Base-by-base conservation (phyloP, 208 protist genomes). In the Trypanosoma mega region DNA sequence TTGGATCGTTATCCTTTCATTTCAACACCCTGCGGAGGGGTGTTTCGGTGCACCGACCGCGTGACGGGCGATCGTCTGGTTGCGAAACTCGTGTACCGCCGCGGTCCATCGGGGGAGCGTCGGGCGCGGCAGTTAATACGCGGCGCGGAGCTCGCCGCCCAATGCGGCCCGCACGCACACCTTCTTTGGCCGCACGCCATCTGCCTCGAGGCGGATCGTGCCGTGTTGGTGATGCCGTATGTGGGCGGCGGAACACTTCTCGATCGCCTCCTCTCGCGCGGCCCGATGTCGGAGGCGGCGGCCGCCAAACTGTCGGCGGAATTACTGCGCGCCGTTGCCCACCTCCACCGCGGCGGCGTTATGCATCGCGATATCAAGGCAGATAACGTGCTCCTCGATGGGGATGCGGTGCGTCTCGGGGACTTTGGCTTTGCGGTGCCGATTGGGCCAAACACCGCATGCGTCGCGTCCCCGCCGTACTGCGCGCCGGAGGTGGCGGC, bases 301-400 rank as follows among this genome's bases (percentile, higher is more conserved):
- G 97, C 98, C 45, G 84, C 84, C 7, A 91, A 96, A 21, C 73
- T 99, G 21, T 72, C 97, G 49, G 96, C 81, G 39, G 98, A 99
- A 68, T 81, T 99, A 5, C 98, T 98, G 60, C 58, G 79, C 31
- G 94, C 93, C 21, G 69, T 99, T 18, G 61, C 94, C 36, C 96
- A 96, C 59, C 89, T 96, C 59, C 98, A 99, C 81, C 85, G 78
- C 24, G 83, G 76, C 49, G 97, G 97, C 27, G 96, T 99, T 33
- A 99, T 99, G 97, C 99, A 99, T 73, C 86, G 99, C 52, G 98
- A 99, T 71, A 93, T 99, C 29, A 99, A 99, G 70, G 97, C 98
- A 24, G 97, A 99, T 54, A 99, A 99, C 66, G 65, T 99, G 12
- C 98, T 99, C 78, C 98, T 99, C n/a, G n/a, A n/a, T n/a, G n/a